A percentile compares a stretch with the other conserved stretches of the same genome.
Evolutionary conservation across 2,329 filamentous ascomycete species (phyloP).

Genomic region (Penicillium sp.): DNA sequence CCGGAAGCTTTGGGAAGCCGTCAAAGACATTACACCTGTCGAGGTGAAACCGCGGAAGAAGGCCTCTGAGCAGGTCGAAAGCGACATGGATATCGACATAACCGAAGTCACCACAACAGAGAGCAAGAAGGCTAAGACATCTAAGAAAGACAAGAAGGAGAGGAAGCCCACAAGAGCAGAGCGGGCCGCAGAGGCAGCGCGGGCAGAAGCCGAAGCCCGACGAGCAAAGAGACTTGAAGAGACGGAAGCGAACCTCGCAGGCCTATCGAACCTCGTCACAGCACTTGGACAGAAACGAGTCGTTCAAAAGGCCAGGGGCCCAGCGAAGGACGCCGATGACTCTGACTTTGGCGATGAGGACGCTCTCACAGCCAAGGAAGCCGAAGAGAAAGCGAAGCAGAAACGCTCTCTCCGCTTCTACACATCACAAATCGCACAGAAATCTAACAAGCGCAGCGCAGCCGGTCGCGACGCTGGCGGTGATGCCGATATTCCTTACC

Average conservation of each 20-base stretch:
- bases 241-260: constrained; percentile 73
- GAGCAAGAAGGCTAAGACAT: constrained; percentile 44
- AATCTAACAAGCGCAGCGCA: constrained; percentile 76
- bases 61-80: constrained; percentile 26
- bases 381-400: constrained; percentile 83
- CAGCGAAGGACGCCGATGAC: constrained; percentile 57
- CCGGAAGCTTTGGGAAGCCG: constrained; percentile 77
- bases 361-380: constrained; percentile 73
- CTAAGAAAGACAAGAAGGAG: constrained; percentile 48
- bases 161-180: constrained; percentile 54
- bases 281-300: constrained; percentile 54
- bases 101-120: constrained; percentile 34
- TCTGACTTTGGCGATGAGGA: constrained; percentile 96
- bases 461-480: constrained; percentile 67
- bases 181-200: constrained; percentile 56
- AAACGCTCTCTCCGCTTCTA: constrained; percentile 97
- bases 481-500: constrained; percentile 71
- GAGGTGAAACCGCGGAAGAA: constrained; percentile 33
- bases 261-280: constrained; percentile 67
- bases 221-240: constrained; percentile 59
- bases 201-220: constrained; percentile 59
- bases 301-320: constrained; percentile 37
- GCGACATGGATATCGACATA: constrained; percentile 30
- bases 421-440: constrained; percentile 95
- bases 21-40: constrained; percentile 66